phyloP scores from a whole-genome alignment of 495 filamentous ascomycete species.

The Xylaria intraflava region DNA sequence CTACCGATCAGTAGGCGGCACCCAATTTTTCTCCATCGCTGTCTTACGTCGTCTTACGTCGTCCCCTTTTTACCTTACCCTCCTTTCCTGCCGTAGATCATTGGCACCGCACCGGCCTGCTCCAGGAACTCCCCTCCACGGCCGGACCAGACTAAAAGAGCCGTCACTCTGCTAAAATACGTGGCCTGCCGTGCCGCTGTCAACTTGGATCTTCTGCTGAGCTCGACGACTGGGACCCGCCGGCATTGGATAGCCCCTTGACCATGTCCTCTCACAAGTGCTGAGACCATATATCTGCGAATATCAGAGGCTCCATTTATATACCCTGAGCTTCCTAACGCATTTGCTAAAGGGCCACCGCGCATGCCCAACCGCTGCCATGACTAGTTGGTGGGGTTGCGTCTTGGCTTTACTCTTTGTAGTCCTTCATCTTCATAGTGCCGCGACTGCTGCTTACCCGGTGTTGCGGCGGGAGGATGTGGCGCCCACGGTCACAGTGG shows the following conservation, averaged over 20 bases:
- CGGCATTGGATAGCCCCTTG: not conserved
- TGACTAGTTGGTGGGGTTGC: conserved; percentile 11
- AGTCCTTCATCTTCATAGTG: conserved; percentile 15
- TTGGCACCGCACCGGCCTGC: conserved; percentile 1
- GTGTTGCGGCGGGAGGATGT: conserved; percentile 23
- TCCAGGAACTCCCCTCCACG: not conserved
- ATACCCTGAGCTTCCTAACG: not conserved
- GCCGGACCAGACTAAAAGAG: not conserved
- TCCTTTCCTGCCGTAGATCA: not conserved
- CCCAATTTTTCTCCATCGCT: conserved; percentile 2
- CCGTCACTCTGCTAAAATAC: not conserved
- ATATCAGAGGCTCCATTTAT: not conserved
- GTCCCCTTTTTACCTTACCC: not conserved
- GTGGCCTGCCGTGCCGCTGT: not conserved
- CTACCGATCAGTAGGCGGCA: conserved; percentile 4
- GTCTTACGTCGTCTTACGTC: no score
- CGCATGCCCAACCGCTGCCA: not conserved
- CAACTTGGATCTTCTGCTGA: not conserved
- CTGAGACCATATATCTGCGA: conserved; percentile 10
- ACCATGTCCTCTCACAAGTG: not conserved
- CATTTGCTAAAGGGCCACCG: conserved; percentile 2
- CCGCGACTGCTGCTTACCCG: conserved; percentile 6
- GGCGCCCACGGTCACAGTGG: conserved; percentile 12
- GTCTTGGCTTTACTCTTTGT: conserved; percentile 28
- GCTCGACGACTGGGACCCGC: not conserved